Evolutionary conservation across 2,329 filamentous ascomycete genomes (phyloP), one percentile per base, ranked within the genome.

Genomic region (Myriosclerotinia scirpicola): DNA sequence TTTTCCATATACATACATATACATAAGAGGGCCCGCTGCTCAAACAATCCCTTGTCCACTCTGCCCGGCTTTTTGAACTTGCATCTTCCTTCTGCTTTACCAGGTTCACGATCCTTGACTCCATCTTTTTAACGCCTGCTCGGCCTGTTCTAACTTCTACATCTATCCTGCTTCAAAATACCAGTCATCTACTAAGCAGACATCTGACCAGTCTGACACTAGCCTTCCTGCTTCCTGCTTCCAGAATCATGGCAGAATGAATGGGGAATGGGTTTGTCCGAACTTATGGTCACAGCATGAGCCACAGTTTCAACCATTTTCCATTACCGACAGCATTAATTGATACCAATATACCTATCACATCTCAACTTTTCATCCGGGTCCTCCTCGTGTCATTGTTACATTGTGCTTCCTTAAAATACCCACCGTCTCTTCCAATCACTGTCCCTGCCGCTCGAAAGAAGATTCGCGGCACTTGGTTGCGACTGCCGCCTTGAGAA

Each of bases 161-260:
- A 34, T 34, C 55, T 22, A 15, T 60, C 56, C 42, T 58, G 53
- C 68, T 54, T 48, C 46, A 48, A 55, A 56, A n/a, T 68, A 61
- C 68, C 65, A 71, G 68, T 72, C 66, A 69, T 67, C 64, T 66
- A 64, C 67, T 64, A 66, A 71, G 68, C 66, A 67, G 15, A 46
- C 17, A 17, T 36, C 52, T 44, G 34, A 67, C 68, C 58, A 61
- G 58, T 68, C 64, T 71, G 69, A 69, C 70, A 72, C 69, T 68
- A 74, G 70, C 69, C 73, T 70, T n/a, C n/a, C n/a, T n/a, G n/a
- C n/a, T n/a, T n/a, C n/a, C 73, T 69, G 67, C 69, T 74, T 73
- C 73, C 71, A 76, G 73, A 73, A 73, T 71, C n/a, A n/a, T n/a
- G n/a, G n/a, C n/a, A n/a, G n/a, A n/a, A n/a, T n/a, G n/a, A n/a